phyloP scores from a whole-genome alignment of 768 basidiomycete genomes.

The Lentinula raphanica region DNA sequence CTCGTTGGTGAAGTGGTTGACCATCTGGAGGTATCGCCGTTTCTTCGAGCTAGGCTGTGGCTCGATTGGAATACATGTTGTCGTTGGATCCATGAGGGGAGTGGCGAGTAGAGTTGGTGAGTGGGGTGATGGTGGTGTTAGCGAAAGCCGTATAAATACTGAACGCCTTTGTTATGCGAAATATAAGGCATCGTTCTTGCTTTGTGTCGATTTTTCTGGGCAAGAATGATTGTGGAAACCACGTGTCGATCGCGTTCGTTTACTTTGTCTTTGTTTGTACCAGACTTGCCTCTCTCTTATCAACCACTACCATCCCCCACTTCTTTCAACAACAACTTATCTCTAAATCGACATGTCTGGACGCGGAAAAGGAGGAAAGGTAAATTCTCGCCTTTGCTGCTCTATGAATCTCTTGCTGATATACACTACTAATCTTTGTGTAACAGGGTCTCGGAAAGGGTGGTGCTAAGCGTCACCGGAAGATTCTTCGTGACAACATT shows the following conservation, averaged over 20 bases:
- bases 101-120: too few relatives aligned
- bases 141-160: background rate
- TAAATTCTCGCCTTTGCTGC: background rate
- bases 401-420: background rate
- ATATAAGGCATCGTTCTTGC: background rate
- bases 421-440: background rate
- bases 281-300: background rate
- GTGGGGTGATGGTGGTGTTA: background rate
- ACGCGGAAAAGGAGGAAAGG: slow-evolving; percentile 7
- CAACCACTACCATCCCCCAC: slow-evolving; percentile 2
- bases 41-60: background rate
- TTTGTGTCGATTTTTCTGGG: background rate
- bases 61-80: background rate
- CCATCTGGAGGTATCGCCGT: background rate
- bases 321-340: background rate
- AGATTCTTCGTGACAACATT: slow-evolving; percentile 7
- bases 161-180: background rate
- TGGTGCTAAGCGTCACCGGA: slow-evolving; percentile 8
- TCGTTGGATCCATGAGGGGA: background rate
- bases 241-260: background rate
- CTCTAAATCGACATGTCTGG: background rate
- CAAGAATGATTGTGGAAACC: background rate
- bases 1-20: background rate
- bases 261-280: background rate
- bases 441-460: slow-evolving; percentile 7